Conservation (phyloP, 1,139 yeast genomes). For the Geotrichum macrosporum region DNA sequence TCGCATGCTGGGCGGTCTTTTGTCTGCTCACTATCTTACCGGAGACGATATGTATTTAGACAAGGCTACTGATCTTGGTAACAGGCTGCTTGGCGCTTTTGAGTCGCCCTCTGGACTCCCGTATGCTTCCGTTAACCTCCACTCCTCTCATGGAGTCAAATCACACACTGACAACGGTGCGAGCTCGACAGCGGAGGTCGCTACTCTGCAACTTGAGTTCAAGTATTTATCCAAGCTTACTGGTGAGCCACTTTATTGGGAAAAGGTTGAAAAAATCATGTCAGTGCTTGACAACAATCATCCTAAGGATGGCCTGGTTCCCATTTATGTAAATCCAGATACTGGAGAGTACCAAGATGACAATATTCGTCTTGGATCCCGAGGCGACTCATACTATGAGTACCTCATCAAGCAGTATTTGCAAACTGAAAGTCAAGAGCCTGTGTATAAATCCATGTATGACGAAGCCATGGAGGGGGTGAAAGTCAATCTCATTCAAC, state of each 20-base stretch:
- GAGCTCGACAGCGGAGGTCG: constrained; percentile 84
- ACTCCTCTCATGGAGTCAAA: constrained; percentile 54
- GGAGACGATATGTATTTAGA: constrained; percentile 67
- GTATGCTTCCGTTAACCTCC: constrained; percentile 70
- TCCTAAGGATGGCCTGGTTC: constrained; percentile 74
- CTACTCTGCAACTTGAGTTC: constrained; percentile 84
- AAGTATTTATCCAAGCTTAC: constrained; percentile 77
- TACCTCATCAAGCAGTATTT: constrained; percentile 81
- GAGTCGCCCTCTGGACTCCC: constrained; percentile 66
- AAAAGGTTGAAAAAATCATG: constrained; percentile 66
- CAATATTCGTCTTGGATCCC: constrained; percentile 73
- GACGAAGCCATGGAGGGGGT: constrained; percentile 73
- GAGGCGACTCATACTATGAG: constrained; percentile 94
- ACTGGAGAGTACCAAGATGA: constrained; percentile 64
- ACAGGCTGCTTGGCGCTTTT: constrained; percentile 60
- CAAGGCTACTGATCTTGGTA: constrained; percentile 67
- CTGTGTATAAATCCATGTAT: constrained; percentile 68
- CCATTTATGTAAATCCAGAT: constrained; percentile 72
- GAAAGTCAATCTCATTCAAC: constrained; percentile 55
- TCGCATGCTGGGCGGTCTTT: constrained; percentile 86
- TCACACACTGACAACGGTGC: constrained; percentile 65
- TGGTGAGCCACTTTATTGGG: constrained; percentile 77
- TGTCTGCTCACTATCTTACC: constrained; percentile 74
- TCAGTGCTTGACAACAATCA: constrained; percentile 54
- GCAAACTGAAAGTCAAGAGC: constrained; percentile 63